Base-by-base conservation (phyloP, 768 basidiomycete species). In the Xerocomellus chrysenteron region DNA sequence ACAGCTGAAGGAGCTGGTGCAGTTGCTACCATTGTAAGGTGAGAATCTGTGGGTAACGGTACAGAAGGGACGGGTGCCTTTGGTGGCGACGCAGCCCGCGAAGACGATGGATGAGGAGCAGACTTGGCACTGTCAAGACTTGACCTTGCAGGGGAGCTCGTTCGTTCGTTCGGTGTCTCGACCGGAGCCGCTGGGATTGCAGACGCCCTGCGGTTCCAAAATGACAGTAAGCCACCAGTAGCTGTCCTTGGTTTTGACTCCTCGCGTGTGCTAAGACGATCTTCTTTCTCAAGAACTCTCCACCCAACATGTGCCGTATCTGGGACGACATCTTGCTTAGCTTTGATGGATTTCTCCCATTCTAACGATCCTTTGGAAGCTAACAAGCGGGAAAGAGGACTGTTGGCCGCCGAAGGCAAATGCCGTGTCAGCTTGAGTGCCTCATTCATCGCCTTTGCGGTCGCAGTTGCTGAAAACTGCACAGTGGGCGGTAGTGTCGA, bases 281-380 rank as follows among this genome's bases (percentile, higher is more conserved):
- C 78, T 68, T 80, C 77, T 57, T 83, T 83, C 52, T 87, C 83
- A 13, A 89, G 71, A 33, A 89, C 80, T 57, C 85, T 77, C 90
- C 90, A 90, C 5, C 89, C 90, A 16, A 78, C 70, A n/a, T 85
- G 88, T 8, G 84, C 59, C 39, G 78, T 69, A 21, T 89, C 86
- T 26, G 75, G 74, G 28, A 73, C 59, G 36, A 75, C 55, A 12
- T 81, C 82, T 32, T 79, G 77, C 46, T 74, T 75, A 3, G 81
- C 73, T 68, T 83, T 88, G 0, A 90, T 73, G 17, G 85, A 80
- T 7, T 77, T 77, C 66, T 91, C 87, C 91, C 91, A 92, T 21
- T 88, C 83, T 19, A 82, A 80, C 5, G 87, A 86, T 1, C 89
- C 89, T 69, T 87, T 90, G 1, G 86, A 83, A 6, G 83, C 77